Base-by-base conservation (phyloP, 1,284 basidiomycete genomes). In the Apiotrichum porosum region DNA sequence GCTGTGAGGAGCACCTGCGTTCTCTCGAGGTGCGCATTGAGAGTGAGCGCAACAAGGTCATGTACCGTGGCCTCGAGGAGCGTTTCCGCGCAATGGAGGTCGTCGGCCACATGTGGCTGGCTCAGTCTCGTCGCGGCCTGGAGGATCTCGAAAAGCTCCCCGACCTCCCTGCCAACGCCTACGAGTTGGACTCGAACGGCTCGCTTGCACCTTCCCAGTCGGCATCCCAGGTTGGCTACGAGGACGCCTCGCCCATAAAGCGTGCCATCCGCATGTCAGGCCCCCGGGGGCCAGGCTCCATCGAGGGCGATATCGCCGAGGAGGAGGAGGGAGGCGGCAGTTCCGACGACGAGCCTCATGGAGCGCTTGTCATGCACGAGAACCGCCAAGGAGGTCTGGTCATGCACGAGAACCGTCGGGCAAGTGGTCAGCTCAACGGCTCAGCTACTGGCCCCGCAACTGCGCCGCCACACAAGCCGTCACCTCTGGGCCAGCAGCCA, bases 191-290 rank as follows among this genome's bases (percentile, higher is more conserved):
- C 51, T 74, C 72, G 19, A 74, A 74, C 57, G 68, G 65, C n/a
- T 74, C 72, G 1, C 53, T 74, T n/a, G 70, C 71, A 1, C 72
- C 72, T 1, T 74, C 70, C 0, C 70, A 74, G 56, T 74, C 72
- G 14, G 72, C 72, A 3, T 74, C 72, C 4, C 68, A 73, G 51
- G 60, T 67, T 15, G 68, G 66, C 15, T 66, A 65, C 43, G 65
- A 67, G 23, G 68, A 70, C 38, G 37, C 40, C 13, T 42, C 39
- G 12, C 26, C 26, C 8, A 6, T 6, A 12, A 28, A 28, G 26
- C 26, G 26, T 28, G 8, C 26, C 8, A 6, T 12, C 8, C 42
- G 36, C 17, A 38, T 39, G 44, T 31, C 8, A 6, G 12, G 26
- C 26, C 26, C 39, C 15, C 43, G 53, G 15, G 58, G 48, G 19